Evolutionary conservation across 108 stramenopile species (phyloP).

Genomic region (Cyclostephanos tholiformis): DNA sequence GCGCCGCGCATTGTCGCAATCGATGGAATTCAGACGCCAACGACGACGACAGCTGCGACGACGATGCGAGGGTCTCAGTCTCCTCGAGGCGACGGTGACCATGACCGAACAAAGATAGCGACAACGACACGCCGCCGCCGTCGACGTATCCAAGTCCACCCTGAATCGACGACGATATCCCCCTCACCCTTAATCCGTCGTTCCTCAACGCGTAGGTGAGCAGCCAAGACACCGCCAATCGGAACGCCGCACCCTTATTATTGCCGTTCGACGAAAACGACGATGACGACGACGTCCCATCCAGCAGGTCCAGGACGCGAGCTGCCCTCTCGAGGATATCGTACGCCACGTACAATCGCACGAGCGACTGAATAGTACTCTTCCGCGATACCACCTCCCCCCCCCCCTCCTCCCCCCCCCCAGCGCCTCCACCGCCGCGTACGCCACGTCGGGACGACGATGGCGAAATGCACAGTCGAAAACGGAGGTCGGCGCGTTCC

Average conservation of each 20-base stretch:
- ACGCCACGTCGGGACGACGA: not conserved
- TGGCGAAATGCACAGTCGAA: not conserved
- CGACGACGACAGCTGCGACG: conserved; percentile 11
- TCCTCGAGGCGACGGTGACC: not conserved
- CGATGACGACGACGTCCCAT: not conserved
- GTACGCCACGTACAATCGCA: conserved; percentile 35
- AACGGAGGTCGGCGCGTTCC: conserved; percentile 8
- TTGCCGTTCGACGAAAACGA: not conserved
- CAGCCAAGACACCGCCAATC: conserved; percentile 17
- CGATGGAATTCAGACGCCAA: conserved; percentile 23
- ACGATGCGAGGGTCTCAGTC: no score
- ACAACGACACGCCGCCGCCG: conserved; percentile 1
- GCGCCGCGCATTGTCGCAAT: conserved; percentile 38
- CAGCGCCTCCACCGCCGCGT: no score
- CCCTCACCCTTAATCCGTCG: conserved; percentile 31
- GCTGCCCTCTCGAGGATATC: conserved; percentile 26
- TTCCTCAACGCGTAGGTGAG: conserved; percentile 23
- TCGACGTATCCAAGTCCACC: not conserved
- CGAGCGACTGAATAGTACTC: conserved; percentile 14
- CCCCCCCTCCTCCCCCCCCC: no score
- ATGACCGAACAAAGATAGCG: not conserved
- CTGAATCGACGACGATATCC: conserved; percentile 8
- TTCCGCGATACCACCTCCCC: not conserved
- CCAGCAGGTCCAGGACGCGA: conserved; percentile 8
- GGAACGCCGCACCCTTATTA: conserved; percentile 2